phyloP scores from a whole-genome alignment of 1,284 basidiomycete genomes.

The Ganoderma sinense region DNA sequence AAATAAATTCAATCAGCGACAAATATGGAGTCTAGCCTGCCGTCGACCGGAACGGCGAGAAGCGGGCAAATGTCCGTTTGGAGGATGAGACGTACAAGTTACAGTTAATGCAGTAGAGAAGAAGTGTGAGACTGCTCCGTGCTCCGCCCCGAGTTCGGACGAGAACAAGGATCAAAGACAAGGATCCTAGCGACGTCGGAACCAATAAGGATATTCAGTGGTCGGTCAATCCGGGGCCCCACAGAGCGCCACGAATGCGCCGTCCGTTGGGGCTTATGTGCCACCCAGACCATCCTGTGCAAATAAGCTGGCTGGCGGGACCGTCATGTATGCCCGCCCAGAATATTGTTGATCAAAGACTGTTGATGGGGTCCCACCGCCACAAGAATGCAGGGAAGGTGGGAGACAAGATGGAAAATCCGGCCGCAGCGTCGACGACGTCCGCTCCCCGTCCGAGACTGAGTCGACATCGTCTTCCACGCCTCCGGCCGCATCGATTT shows the following conservation, averaged over 20 bases:
- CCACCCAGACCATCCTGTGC: background rate
- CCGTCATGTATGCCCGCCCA: background rate
- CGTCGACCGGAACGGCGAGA: background rate
- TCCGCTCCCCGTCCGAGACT: background rate
- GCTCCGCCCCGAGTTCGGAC: background rate
- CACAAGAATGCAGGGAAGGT: slow-evolving; percentile 17
- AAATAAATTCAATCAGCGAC: background rate
- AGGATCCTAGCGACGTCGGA: background rate
- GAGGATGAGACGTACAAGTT: background rate
- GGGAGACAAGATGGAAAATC: background rate
- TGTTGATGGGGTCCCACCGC: slow-evolving; percentile 6
- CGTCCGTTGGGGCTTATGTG: background rate
- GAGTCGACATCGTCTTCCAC: background rate
- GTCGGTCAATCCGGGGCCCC: background rate
- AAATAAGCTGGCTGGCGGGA: background rate
- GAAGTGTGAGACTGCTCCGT: background rate
- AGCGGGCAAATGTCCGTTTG: background rate
- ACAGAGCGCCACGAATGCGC: background rate
- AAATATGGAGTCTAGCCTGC: background rate
- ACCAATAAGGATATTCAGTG: background rate
- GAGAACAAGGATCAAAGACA: background rate
- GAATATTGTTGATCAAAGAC: background rate
- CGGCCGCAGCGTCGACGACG: background rate
- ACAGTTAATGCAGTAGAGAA: too few species aligned
- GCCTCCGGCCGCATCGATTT: background rate